Conservation (phyloP, 2,329 filamentous ascomycete species). For the Metarhizium brunneum region DNA sequence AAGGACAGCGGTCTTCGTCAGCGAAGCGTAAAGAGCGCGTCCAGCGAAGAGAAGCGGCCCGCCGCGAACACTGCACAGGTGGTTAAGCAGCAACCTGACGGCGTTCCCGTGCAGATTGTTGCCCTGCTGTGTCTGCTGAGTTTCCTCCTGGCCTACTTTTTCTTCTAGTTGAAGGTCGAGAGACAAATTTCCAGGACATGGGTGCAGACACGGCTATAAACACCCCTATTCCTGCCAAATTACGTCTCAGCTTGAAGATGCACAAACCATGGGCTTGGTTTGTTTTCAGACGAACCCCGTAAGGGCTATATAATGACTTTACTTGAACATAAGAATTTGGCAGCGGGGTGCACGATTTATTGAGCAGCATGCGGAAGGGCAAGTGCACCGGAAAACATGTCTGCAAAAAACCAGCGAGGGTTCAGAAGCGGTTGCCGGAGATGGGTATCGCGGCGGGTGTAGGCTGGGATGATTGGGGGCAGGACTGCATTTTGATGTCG, state of each 20-base stretch:
- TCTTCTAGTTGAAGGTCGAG: conserved; percentile 58
- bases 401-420: not conserved
- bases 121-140: conserved; percentile 77
- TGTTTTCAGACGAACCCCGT: not conserved
- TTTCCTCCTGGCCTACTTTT: conserved; percentile 91
- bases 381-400: not conserved
- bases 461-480: not conserved
- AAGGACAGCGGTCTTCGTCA: conserved; percentile 70
- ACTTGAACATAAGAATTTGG: not conserved
- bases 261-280: not conserved
- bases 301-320: not conserved
- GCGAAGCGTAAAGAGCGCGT: conserved; percentile 54
- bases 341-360: not conserved
- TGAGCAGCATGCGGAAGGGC: not conserved
- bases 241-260: not conserved
- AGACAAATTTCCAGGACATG: not conserved
- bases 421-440: no score
- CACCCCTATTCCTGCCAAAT: no score
- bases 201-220: not conserved
- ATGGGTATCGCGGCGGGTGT: not conserved
- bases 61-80: conserved; percentile 42
- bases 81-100: conserved; percentile 50
- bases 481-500: not conserved
- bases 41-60: conserved; percentile 40
- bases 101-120: conserved; percentile 79